Percentiles rank a stretch among this genome's conserved stretches.
phyloP scores from a whole-genome alignment of 1,284 basidiomycete species.

The Salmacisia buchloeana region DNA sequence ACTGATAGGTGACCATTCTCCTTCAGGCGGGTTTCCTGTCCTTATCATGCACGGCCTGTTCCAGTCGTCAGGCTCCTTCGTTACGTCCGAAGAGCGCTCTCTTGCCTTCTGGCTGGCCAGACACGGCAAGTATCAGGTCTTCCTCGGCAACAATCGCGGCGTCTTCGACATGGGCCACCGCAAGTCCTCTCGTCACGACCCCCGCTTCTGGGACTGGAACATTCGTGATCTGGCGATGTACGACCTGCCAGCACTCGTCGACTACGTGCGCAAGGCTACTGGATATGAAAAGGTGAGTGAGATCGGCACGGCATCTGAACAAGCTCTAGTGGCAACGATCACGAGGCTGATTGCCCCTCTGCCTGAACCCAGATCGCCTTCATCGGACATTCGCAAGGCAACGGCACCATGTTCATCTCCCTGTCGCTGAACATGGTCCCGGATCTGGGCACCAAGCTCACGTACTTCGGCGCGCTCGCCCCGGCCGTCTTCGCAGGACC shows the following conservation, averaged over 20 bases:
- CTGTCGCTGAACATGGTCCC: slow-evolving; percentile 58
- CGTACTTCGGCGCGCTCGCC: slow-evolving; percentile 60
- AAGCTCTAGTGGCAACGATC: background rate
- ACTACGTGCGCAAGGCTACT: slow-evolving; percentile 59
- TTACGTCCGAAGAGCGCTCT: slow-evolving; percentile 61
- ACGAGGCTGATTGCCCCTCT: background rate
- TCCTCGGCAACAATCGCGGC: slow-evolving; percentile 60
- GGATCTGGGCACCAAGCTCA: slow-evolving; percentile 57
- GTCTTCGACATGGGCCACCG: slow-evolving; percentile 63
- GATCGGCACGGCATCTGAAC: too few relatives aligned
- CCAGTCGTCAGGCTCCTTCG: slow-evolving; percentile 62
- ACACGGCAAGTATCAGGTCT: slow-evolving; percentile 60
- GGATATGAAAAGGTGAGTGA: slow-evolving; percentile 57
- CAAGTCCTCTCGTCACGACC: slow-evolving; percentile 55
- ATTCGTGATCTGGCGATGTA: slow-evolving; percentile 62
- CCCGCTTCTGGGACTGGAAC: slow-evolving; percentile 64
- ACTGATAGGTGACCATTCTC: background rate
- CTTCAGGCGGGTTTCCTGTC: slow-evolving; percentile 58
- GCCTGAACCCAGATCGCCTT: slow-evolving; percentile 50
- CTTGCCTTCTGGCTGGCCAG: slow-evolving; percentile 63
- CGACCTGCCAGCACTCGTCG: slow-evolving; percentile 61
- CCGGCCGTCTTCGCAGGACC: slow-evolving; percentile 63
- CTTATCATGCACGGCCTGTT: slow-evolving; percentile 62
- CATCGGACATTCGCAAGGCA: slow-evolving; percentile 61
- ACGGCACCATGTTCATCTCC: slow-evolving; percentile 52